Conservation (phyloP, 2,329 filamentous ascomycete species). For the Hysterium pulicare region DNA sequence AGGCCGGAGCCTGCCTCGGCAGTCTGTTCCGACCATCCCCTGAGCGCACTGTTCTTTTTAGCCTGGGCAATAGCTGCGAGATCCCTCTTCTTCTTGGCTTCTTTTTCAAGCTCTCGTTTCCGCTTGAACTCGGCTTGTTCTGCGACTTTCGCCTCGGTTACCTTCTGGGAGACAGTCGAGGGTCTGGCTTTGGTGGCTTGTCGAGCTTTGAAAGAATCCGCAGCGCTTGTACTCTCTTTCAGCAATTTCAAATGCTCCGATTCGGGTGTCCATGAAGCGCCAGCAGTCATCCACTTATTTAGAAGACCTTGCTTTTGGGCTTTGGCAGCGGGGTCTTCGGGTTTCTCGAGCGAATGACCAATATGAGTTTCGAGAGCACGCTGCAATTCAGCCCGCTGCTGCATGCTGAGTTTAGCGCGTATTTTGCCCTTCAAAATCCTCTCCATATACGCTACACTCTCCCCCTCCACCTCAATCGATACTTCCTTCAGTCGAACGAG, state of each 20-base stretch:
- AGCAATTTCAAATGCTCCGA: slow-evolving; percentile 22
- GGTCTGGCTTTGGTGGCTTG: slow-evolving; percentile 20
- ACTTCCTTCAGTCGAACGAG: slow-evolving; percentile 76
- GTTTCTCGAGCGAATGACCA: slow-evolving; percentile 36
- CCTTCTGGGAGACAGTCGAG: slow-evolving; percentile 20
- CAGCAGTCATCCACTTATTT: slow-evolving; percentile 39
- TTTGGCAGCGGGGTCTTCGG: slow-evolving; percentile 26
- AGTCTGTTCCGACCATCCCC: slow-evolving; percentile 53
- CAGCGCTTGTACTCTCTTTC: slow-evolving; percentile 24
- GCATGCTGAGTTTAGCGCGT: slow-evolving; percentile 74
- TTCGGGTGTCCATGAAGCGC: slow-evolving; percentile 13
- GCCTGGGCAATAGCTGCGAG: slow-evolving; percentile 68
- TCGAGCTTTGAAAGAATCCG: slow-evolving; percentile 26
- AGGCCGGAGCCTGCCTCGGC: slow-evolving; percentile 76
- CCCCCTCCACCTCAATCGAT: slow-evolving; percentile 64
- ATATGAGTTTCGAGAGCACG: slow-evolving; percentile 55
- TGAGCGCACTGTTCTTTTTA: slow-evolving; percentile 47
- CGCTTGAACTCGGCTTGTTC: slow-evolving; percentile 59
- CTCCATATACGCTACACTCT: slow-evolving; percentile 59
- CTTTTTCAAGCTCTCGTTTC: slow-evolving; percentile 70
- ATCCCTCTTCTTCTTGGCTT: slow-evolving; percentile 70
- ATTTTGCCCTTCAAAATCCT: slow-evolving; percentile 63
- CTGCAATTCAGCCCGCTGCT: slow-evolving; percentile 80
- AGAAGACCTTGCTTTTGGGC: slow-evolving; percentile 40
- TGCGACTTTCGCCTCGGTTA: slow-evolving; percentile 11